Evolutionary conservation across 805 yeast species (phyloP), one percentile per base, ranked within the genome.

Genomic region (Hanseniaspora jakobsenii): DNA sequence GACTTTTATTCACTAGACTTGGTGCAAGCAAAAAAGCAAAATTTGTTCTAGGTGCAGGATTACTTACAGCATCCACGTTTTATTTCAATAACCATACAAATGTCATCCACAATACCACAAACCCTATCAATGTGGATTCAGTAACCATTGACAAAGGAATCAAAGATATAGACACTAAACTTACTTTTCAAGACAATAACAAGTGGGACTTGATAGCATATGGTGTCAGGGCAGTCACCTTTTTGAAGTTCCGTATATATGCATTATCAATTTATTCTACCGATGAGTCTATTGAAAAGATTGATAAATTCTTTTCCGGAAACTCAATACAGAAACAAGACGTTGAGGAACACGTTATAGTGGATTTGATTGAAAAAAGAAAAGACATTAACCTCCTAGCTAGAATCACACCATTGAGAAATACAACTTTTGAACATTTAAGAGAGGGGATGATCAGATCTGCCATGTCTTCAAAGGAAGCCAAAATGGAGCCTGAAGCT

Each of bases 391-490:
- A 76, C 47, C 70, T 85, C 52, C 66, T 77, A 36, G 78, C 86
- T 21, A 69, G 94, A 50, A 78, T 89, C 48, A 77, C 81, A 9
- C 96, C 98, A 0, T 77, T 80, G 14, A 73, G 95, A 57, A 85
- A 82, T 59, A 89, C 97, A 1, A 96, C 89, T 62, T 86, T 81
- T 62, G 76, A 77, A 50, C 97, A 91, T 58, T 63, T 89, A 55
- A 73, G 81, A 51, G 97, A 91, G 57, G 97, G 97, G 0, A 72
- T 91, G 49, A 72, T 85, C 38, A 79, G 87, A 58, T 76, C 94
- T 0, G 72, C 84, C 37, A 66, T 78, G 59, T 80, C 84, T 28
- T 75, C 75, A 55, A 76, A 80, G 2, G 63, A 69, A 48, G 73
- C 79, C 42, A 76, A 76, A 51, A 62, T 66, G 6, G 63, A 69